Percentiles rank a stretch among this genome's conserved stretches.
Conservation (phyloP, 106 monocot species). For the Acanthochlamys bracteata region DNA sequence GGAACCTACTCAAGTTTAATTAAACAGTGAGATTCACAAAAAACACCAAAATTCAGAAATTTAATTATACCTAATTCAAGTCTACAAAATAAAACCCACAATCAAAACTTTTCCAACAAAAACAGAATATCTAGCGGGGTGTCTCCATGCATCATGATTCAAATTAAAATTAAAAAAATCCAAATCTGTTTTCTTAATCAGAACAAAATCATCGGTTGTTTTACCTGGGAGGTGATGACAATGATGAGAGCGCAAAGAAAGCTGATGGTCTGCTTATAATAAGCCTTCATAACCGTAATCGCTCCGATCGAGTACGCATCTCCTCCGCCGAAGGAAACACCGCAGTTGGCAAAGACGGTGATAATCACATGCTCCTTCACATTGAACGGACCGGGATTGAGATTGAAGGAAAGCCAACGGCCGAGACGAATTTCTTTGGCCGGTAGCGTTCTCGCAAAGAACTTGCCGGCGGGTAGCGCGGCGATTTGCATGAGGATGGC, state of each 20-base stretch:
- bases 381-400: constrained; percentile 89
- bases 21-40: too few relatives aligned
- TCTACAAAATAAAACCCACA: too few relatives aligned
- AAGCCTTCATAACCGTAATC: constrained; percentile 87
- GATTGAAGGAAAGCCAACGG: constrained; percentile 34
- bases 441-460: constrained; percentile 70
- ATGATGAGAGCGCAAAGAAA: constrained; percentile 71
- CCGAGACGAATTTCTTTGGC: constrained; percentile 29
- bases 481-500: constrained; percentile 76
- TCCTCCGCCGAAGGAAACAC: constrained; percentile 75
- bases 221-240: constrained; percentile 80
- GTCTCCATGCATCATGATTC: too few relatives aligned
- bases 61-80: too few relatives aligned
- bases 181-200: not conserved
- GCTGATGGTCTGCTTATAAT: constrained; percentile 61
- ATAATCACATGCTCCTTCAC: constrained; percentile 94
- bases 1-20: too few relatives aligned
- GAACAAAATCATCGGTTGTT: not conserved
- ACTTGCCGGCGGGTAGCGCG: constrained; percentile 63
- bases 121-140: too few relatives aligned
- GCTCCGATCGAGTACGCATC: constrained; percentile 89
- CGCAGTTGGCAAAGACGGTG: constrained; percentile 83
- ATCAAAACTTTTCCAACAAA: too few relatives aligned
- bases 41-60: too few relatives aligned
- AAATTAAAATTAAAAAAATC: not conserved